These are phyloP conservation scores for Syncephalastrum racemosum DNA, from an alignment of 371 early-diverging fungal species.

Conservation along the genomic window DNA sequence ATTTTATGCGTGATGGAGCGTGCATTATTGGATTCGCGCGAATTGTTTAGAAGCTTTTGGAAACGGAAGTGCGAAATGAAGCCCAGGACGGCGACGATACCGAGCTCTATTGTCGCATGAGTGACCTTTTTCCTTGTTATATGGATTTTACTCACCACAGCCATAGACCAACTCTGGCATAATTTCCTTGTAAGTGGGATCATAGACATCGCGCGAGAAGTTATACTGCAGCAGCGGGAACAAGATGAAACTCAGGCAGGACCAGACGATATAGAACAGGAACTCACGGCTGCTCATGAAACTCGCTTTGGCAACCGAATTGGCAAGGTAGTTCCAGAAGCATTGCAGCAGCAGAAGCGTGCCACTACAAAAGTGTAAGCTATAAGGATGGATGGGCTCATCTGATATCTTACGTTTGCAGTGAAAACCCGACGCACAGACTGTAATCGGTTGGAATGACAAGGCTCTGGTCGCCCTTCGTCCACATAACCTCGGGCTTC, in stretches of 20 bases:
- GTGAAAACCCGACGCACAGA: conserved; percentile 33
- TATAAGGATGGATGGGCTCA: not conserved
- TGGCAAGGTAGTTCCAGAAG: conserved; percentile 57
- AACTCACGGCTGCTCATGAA: conserved; percentile 57
- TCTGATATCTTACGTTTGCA: conserved; percentile 43
- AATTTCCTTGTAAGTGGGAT: conserved; percentile 44
- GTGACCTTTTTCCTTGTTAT: not conserved
- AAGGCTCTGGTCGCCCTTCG: conserved; percentile 29
- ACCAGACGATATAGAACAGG: conserved; percentile 47
- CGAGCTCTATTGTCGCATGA: conserved; percentile 22
- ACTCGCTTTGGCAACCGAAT: conserved; percentile 42
- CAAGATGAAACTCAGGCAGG: conserved; percentile 26
- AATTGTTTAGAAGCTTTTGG: conserved; percentile 28
- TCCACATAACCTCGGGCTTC: conserved; percentile 46
- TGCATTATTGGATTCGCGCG: conserved; percentile 24
- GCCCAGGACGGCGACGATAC: conserved; percentile 39
- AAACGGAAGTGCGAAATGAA: conserved; percentile 48
- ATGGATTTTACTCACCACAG: conserved; percentile 21
- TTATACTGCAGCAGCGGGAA: conserved; percentile 48
- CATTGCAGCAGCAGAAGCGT: conserved; percentile 50
- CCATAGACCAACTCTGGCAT: conserved; percentile 51
- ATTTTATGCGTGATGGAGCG: conserved; percentile 36
- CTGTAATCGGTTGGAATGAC: conserved; percentile 40
- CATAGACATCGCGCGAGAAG: conserved; percentile 39
- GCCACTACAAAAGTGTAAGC: conserved; percentile 24